Conservation (phyloP, 2,329 filamentous ascomycete genomes). For the Ophiostoma angusticollis region DNA sequence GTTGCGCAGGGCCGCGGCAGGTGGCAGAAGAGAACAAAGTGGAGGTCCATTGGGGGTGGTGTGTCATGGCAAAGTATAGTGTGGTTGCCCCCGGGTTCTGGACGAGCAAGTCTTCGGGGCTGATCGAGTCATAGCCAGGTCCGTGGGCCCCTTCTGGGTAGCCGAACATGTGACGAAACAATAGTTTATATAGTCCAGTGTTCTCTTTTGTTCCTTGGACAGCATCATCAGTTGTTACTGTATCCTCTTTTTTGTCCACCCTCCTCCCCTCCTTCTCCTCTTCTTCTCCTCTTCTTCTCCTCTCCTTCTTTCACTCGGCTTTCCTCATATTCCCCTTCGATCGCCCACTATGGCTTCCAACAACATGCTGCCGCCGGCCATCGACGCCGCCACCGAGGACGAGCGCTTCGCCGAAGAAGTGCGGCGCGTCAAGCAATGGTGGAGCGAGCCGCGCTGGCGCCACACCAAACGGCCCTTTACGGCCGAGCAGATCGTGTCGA, state of each 20-base stretch:
- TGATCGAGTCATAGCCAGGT: no score
- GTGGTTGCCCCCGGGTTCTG: no score
- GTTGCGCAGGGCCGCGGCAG: no score
- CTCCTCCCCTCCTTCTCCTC: neutral
- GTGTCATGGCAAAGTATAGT: no score
- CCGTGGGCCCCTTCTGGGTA: no score
- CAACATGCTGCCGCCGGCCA: slow-evolving; percentile 47
- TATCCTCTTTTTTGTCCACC: neutral
- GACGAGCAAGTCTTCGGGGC: no score
- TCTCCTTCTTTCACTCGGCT: slow-evolving; percentile 1
- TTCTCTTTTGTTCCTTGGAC: neutral
- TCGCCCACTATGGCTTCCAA: slow-evolving; percentile 39
- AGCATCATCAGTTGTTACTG: neutral
- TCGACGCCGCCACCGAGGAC: slow-evolving; percentile 46
- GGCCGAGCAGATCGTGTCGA: slow-evolving; percentile 91
- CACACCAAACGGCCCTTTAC: slow-evolving; percentile 88
- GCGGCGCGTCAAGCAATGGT: slow-evolving; percentile 83
- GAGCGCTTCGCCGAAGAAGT: slow-evolving; percentile 71
- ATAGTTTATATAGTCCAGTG: slow-evolving; percentile 8
- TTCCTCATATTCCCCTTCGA: slow-evolving; percentile 1
- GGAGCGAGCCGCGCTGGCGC: slow-evolving; percentile 82
- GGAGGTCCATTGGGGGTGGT: no score
- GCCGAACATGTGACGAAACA: slow-evolving; percentile 14
- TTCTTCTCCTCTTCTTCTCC: neutral
- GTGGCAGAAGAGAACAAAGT: no score